Conservation (phyloP, 2,329 filamentous ascomycete species). For the Malbranchea zuffiana region DNA sequence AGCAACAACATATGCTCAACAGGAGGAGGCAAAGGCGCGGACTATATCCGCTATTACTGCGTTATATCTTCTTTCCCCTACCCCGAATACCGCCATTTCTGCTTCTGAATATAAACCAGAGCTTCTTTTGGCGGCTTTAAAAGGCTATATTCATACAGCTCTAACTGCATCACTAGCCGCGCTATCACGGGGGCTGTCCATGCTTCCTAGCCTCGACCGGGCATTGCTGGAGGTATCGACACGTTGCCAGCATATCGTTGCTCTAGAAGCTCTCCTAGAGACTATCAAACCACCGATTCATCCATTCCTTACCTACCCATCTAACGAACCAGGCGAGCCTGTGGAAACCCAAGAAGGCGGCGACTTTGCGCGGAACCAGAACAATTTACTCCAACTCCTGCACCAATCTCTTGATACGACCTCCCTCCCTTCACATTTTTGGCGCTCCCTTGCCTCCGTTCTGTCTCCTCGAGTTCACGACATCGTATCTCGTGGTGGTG, state of each 20-base stretch:
- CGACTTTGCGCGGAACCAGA: constrained; percentile 12
- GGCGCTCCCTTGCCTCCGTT: constrained; percentile 73
- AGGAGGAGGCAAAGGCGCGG: constrained; percentile 63
- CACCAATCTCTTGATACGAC: constrained; percentile 74
- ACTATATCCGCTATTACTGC: constrained; percentile 63
- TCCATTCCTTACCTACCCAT: constrained; percentile 43
- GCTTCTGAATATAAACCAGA: constrained; percentile 49
- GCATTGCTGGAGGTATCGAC: constrained; percentile 71
- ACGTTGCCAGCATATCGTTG: constrained; percentile 83
- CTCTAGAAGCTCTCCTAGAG: constrained; percentile 66
- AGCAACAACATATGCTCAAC: constrained; percentile 44
- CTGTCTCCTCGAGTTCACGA: constrained; percentile 71
- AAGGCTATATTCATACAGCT: constrained; percentile 70
- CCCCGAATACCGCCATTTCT: constrained; percentile 39
- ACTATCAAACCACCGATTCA: constrained; percentile 57
- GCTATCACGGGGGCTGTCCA: constrained; percentile 63
- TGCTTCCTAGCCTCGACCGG: constrained; percentile 70
- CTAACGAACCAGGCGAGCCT: constrained; percentile 19
- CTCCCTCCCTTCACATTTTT: constrained; percentile 82
- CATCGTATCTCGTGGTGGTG: constrained; percentile 69
- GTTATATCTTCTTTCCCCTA: constrained; percentile 71
- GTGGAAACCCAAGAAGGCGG: constrained; percentile 7
- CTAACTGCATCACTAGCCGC: constrained; percentile 67
- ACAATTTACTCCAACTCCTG: constrained; percentile 56
- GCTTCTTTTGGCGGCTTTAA: constrained; percentile 63